Conservation (phyloP, 805 yeast species). For the Metschnikowia dekortorum region DNA sequence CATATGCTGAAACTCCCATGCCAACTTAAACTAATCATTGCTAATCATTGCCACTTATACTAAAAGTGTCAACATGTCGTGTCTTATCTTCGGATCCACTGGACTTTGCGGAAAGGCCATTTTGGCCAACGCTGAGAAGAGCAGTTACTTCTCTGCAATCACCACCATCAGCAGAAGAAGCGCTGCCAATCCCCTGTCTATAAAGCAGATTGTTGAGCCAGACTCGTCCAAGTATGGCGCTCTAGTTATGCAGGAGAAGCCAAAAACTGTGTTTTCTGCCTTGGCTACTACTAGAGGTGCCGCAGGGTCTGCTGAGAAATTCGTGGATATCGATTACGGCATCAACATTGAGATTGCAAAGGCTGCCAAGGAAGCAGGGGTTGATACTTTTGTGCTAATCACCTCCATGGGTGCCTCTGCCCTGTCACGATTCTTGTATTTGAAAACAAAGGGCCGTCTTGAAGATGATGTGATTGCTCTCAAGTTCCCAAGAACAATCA, state of each 20-base stretch:
- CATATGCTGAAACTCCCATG: too few relatives aligned
- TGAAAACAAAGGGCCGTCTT: conserved; percentile 67
- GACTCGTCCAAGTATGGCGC: conserved; percentile 50
- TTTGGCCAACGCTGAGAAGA: conserved; percentile 39
- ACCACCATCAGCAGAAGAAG: conserved; percentile 51
- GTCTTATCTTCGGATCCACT: conserved; percentile 59
- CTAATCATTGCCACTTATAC: background rate
- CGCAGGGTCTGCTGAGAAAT: conserved; percentile 67
- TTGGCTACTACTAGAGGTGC: conserved; percentile 18
- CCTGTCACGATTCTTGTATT: conserved; percentile 55
- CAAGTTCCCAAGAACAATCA: conserved; percentile 66
- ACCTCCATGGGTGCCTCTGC: conserved; percentile 63
- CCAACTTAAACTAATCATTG: too few relatives aligned
- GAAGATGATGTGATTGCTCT: conserved; percentile 64
- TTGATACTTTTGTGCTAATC: conserved; percentile 61
- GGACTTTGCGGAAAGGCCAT: conserved; percentile 70
- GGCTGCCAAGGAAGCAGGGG: conserved; percentile 68
- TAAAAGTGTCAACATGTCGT: conserved; percentile 7
- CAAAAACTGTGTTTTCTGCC: conserved; percentile 12
- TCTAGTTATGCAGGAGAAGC: conserved; percentile 10
- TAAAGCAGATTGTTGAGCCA: conserved; percentile 37
- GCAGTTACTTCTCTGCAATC: conserved; percentile 35
- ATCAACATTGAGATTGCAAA: conserved; percentile 64
- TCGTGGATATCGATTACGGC: conserved; percentile 70
- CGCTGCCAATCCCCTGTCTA: conserved; percentile 24